Base-by-base conservation (phyloP, 1,284 basidiomycete genomes). In the Schizopora paradoxa region DNA sequence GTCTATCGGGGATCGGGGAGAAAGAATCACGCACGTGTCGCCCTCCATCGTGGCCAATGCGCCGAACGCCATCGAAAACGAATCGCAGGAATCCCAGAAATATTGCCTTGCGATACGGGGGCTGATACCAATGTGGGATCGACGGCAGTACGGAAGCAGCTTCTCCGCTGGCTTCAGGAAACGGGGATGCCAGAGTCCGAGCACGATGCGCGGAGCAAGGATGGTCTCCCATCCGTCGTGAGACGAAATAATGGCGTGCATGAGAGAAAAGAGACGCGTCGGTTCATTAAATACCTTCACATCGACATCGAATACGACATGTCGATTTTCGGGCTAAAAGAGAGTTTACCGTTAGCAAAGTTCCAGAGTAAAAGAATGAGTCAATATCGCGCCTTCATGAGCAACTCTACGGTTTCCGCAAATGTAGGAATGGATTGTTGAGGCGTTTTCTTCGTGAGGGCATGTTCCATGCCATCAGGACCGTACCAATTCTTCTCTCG, bases 201-300 rank as follows among this genome's bases (percentile, higher is more conserved):
- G 74, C 21, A 98, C 71, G 56, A 98, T 79, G n/a, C 95, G 79
- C 0, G 94, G 93, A 1, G 91, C 91, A 33, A 99, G 80, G 19
- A 63, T 66, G 2, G 77, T 84, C 63, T 93, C 76, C 86, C 88
- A 98, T 29, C 78, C 68, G 2, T 78, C 72, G 51, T 91, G 82
- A 13, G 72, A 64, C 19, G 79, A 73, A 47, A 99, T 81, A 50
- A 81, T 74, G 35, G 66, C 66, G 65, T 89, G 77, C 82, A 99
- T 93, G 37, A 97, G 73, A 13, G 69, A 65, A 69, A 99, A 99
- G 31, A 99, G 76, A 31, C 79, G 78, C 41, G 81, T 81, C 0
- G 96, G 93, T 57, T 95, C 80, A 62, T 96, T 98, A 60, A 92
- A 85, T 31, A 89, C 81, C 66, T 99, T 98, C 61, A 95, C 88